Evolutionary conservation across 2,329 filamentous ascomycete species (phyloP).

Genomic region (Ophiostoma triangulosporum): DNA sequence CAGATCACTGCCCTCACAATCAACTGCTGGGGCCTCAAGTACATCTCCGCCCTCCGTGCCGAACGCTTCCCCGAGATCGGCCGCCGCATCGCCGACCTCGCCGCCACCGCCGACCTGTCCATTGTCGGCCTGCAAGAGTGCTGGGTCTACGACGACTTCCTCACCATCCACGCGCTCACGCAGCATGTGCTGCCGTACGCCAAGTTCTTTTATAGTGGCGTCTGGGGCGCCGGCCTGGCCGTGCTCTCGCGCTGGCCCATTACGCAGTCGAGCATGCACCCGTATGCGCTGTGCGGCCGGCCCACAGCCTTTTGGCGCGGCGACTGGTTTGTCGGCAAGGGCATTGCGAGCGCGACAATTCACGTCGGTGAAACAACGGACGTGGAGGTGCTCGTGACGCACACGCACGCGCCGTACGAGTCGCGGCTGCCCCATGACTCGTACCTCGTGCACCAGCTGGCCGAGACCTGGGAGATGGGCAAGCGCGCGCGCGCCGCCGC

Average conservation of each 20-base stretch:
- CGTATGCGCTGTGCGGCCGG: conserved; percentile 82
- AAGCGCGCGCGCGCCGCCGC: conserved; percentile 75
- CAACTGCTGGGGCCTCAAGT: conserved; percentile 96
- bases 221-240: conserved; percentile 78
- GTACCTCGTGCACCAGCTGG: conserved; percentile 79
- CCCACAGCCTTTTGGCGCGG: conserved; percentile 89
- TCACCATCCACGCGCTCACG: conserved; percentile 58
- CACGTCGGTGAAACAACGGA: conserved; percentile 39
- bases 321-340: conserved; percentile 95
- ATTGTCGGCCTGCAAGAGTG: conserved; percentile 61
- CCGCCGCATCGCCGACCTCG: conserved; percentile 49
- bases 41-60: conserved; percentile 62
- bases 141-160: conserved; percentile 61
- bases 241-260: conserved; percentile 90
- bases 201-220: conserved; percentile 85
- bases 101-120: conserved; percentile 57
- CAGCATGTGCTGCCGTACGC: conserved; percentile 66
- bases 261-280: conserved; percentile 72
- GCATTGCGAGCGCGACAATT: conserved; percentile 72
- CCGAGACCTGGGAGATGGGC: conserved; percentile 89
- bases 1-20: conserved; percentile 71
- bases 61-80: conserved; percentile 77
- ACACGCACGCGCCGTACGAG: conserved; percentile 82
- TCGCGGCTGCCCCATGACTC: conserved; percentile 52
- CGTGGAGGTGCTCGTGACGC: conserved; percentile 85